Conservation (phyloP, 2,329 filamentous ascomycete genomes). For the Endoconidiophora polonica region DNA sequence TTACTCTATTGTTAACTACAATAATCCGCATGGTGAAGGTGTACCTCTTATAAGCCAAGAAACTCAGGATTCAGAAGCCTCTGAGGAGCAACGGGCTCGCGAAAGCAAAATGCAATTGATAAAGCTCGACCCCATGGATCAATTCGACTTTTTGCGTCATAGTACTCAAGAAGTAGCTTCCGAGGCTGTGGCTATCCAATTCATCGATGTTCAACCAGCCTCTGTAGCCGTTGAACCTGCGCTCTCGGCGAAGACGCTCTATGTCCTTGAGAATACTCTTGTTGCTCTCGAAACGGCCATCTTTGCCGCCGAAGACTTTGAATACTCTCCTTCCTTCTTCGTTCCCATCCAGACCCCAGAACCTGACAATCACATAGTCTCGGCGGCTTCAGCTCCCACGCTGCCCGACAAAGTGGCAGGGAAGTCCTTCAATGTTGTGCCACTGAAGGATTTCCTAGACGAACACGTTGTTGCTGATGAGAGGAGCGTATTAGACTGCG, state of each 20-base stretch:
- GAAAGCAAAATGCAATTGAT: too few species aligned
- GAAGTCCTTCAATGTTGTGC: constrained; percentile 4
- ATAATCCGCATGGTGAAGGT: neutral
- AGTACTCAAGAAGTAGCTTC: neutral
- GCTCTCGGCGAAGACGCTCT: neutral
- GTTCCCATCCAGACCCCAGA: neutral
- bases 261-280: neutral
- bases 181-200: neutral
- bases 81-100: too few species aligned
- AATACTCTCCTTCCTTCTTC: neutral
- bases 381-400: neutral
- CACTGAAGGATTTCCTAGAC: constrained; percentile 1
- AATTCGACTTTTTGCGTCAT: neutral
- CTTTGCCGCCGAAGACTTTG: neutral
- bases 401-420: neutral
- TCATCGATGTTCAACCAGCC: neutral
- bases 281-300: neutral
- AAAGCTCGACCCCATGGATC: neutral
- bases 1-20: neutral
- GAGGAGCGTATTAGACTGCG: neutral
- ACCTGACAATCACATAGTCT: neutral
- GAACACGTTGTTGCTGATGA: neutral
- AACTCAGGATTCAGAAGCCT: too few species aligned
- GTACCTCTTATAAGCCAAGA: neutral
- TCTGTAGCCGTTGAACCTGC: neutral